Evolutionary conservation across 2,329 filamentous ascomycete species (phyloP).

Genomic region (Botrytis tulipae): DNA sequence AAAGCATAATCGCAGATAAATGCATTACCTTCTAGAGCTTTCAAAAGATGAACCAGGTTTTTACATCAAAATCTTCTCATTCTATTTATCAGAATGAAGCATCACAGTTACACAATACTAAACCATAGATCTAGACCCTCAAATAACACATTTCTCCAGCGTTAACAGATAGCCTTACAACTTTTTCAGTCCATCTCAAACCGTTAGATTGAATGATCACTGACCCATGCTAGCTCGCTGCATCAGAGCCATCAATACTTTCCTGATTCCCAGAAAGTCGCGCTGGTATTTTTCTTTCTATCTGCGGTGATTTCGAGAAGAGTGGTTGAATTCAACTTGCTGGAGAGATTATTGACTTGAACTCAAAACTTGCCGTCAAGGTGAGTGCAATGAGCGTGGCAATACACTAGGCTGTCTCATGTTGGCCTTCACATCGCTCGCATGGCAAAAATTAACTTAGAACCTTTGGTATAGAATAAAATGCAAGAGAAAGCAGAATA

Average conservation of each 20-base stretch:
- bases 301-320: background rate
- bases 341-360: background rate
- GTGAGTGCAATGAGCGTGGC: background rate
- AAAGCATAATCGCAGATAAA: background rate
- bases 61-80: background rate
- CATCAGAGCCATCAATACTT: background rate
- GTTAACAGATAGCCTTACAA: background rate
- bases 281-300: background rate
- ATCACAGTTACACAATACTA: background rate
- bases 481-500: background rate
- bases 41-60: background rate
- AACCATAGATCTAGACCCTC: background rate
- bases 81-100: background rate
- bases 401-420: fast-evolving
- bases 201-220: background rate
- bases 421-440: background rate
- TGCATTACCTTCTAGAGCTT: background rate
- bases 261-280: no score
- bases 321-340: background rate
- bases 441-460: background rate
- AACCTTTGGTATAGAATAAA: background rate
- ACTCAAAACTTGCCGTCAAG: background rate
- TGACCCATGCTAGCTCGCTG: background rate
- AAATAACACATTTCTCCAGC: background rate
- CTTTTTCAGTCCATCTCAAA: background rate